Evolutionary conservation across 192 early-diverging fungal genomes (phyloP).

Genomic region (Umbelopsis vinacea): DNA sequence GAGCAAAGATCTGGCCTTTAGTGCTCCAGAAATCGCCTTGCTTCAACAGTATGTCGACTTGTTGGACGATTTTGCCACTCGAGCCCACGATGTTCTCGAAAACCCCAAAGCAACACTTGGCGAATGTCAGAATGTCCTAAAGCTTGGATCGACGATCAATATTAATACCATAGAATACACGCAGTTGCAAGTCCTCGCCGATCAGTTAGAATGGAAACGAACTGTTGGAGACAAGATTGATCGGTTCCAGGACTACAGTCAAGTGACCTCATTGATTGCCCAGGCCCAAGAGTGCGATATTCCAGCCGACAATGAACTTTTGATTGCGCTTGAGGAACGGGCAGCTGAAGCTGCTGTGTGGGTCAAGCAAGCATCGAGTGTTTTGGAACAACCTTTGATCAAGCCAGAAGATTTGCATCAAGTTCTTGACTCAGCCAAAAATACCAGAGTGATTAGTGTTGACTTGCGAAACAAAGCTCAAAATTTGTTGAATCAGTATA

Average conservation of each 20-base stretch:
- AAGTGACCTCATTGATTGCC: background rate
- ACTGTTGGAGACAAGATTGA: slow-evolving; percentile 9
- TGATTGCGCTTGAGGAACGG: background rate
- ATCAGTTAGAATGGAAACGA: slow-evolving; percentile 18
- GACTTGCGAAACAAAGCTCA: slow-evolving; percentile 14
- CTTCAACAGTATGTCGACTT: slow-evolving; percentile 42
- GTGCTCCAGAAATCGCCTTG: slow-evolving; percentile 45
- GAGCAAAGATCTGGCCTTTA: slow-evolving; percentile 39
- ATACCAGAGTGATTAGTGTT: background rate
- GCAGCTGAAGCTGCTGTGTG: background rate
- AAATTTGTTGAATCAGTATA: slow-evolving; percentile 7
- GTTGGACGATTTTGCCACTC: slow-evolving; percentile 33
- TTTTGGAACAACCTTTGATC: background rate
- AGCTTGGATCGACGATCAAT: slow-evolving; percentile 28
- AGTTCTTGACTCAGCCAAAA: background rate
- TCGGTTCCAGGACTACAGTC: slow-evolving; percentile 1
- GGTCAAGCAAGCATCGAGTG: background rate
- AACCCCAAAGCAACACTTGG: slow-evolving; percentile 32
- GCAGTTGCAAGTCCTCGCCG: background rate
- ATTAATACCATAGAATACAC: slow-evolving; percentile 11
- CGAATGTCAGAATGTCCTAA: slow-evolving; percentile 42
- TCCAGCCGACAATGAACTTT: background rate
- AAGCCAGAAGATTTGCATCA: slow-evolving; percentile 6
- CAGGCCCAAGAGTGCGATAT: slow-evolving; percentile 6
- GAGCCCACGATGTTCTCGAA: slow-evolving; percentile 34